Evolutionary conservation across 805 yeast species (phyloP), one percentile per base, ranked within the genome.

Genomic region (Lachancea fermentati): DNA sequence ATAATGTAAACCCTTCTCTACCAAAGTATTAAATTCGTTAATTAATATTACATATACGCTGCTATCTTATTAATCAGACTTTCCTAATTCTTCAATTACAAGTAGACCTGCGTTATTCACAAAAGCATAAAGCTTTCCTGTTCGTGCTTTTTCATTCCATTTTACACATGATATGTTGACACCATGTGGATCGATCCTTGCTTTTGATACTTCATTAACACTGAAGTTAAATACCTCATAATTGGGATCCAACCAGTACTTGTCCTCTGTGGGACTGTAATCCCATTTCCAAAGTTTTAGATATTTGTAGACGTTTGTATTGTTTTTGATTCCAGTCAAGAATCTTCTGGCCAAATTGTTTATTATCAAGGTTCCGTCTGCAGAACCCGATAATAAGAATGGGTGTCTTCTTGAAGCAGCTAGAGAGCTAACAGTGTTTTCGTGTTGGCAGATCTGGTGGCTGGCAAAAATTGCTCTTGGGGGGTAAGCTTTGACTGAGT

Each of bases 131-230:
- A 61, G 73, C 28, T 55, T 78, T 43, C 67, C 79, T 45, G 43
- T 61, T 54, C 28, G 34, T 3, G 55, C 34, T 36, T 65, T 68
- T 41, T 75, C 81, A 54, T 73, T 74, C 93, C 91, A 84, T 17
- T 71, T 71, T 1, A 75, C 37, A 2, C 73, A 49, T 0, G 78
- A 68, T 5, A 83, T 60, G 12, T 66, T 57, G 2, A 78, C 69
- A 11, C 73, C 72, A 3, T 72, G 67, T 1, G 85, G 79, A 37
- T 69, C 69, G 4, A 73, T 60, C 48, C 45, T 64, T 44, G 42
- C 59, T 19, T 47, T 55, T 17, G 54, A 49, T 14, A 46, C 46
- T 12, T 64, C 69, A 24, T 47, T 49, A 2, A 54, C 45, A 13
- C 44, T 34, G n/a, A 59, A 36, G 15, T 64, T 63, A 37, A 54